phyloP scores from a whole-genome alignment of 768 basidiomycete species.

The Auriscalpium microsporum region DNA sequence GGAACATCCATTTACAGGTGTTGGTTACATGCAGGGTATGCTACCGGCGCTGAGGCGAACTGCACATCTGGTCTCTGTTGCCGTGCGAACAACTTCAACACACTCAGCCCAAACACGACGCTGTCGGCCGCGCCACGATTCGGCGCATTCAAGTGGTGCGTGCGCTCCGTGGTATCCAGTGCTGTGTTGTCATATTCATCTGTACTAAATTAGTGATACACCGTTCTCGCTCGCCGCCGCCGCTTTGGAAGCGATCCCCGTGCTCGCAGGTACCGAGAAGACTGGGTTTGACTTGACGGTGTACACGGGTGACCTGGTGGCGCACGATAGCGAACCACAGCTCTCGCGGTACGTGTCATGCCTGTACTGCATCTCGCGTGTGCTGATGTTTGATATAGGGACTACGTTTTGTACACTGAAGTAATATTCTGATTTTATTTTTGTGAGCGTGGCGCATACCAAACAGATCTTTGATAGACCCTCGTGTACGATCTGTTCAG shows the following conservation, averaged over 20 bases:
- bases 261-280: slow-evolving; percentile 48
- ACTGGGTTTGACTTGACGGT: slow-evolving; percentile 58
- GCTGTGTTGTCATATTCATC: not conserved
- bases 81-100: slow-evolving; percentile 44
- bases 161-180: not conserved
- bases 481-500: slow-evolving; percentile 62
- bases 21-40: slow-evolving; percentile 39
- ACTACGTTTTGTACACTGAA: slow-evolving; percentile 55
- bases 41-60: slow-evolving; percentile 64
- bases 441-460: not conserved
- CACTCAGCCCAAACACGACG: slow-evolving; percentile 38
- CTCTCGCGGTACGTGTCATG: slow-evolving; percentile 41
- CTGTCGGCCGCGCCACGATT: slow-evolving; percentile 58
- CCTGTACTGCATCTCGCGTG: too few species aligned
- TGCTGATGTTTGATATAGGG: slow-evolving; percentile 26
- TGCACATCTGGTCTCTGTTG: slow-evolving; percentile 65
- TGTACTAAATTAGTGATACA: slow-evolving; percentile 35
- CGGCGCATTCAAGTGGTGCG: slow-evolving; percentile 53
- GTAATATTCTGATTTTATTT: slow-evolving; percentile 27
- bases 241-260: slow-evolving; percentile 59
- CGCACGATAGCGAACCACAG: slow-evolving; percentile 62
- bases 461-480: slow-evolving; percentile 30
- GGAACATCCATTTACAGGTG: not conserved
- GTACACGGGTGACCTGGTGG: slow-evolving; percentile 68
- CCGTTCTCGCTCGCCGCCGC: slow-evolving; percentile 54